Conservation (phyloP, 169 alveolate genomes). For the Amoebophrya sp. region DNA sequence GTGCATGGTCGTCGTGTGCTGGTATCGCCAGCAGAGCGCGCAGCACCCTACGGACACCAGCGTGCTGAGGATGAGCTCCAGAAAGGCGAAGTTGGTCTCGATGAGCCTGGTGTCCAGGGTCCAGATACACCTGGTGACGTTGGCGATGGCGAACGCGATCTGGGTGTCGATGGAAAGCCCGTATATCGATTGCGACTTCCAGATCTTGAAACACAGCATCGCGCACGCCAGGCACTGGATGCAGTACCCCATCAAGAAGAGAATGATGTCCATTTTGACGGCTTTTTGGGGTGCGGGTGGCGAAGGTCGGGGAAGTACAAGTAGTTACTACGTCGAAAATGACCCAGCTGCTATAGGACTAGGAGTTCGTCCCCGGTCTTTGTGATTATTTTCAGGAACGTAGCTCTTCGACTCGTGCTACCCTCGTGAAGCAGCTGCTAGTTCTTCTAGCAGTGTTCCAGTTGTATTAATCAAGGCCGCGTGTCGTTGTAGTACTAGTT, state of each 20-base stretch:
- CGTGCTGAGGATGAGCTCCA: constrained; percentile 53
- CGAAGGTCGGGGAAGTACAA: too few species aligned
- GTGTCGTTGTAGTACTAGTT: too few species aligned
- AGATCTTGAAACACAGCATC: constrained; percentile 54
- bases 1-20: constrained; percentile 53
- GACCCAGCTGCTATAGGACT: too few species aligned
- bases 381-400: too few species aligned
- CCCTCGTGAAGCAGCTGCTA: too few species aligned
- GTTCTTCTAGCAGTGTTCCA: too few species aligned
- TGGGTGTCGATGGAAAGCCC: constrained; percentile 62
- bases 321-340: too few species aligned
- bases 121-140: constrained; percentile 60
- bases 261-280: constrained; percentile 51
- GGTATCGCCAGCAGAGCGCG: constrained; percentile 42
- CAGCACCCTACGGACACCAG: constrained; percentile 42
- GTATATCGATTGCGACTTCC: constrained; percentile 53
- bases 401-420: too few species aligned
- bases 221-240: constrained; percentile 54
- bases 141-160: constrained; percentile 49
- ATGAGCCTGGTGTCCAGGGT: constrained; percentile 57
- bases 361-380: too few species aligned
- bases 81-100: constrained; percentile 50
- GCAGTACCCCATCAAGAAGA: constrained; percentile 57
- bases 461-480: too few species aligned
- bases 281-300: too few species aligned